Conservation (phyloP, 306 rosid genomes). For the Gynostemma pentaphyllum region DNA sequence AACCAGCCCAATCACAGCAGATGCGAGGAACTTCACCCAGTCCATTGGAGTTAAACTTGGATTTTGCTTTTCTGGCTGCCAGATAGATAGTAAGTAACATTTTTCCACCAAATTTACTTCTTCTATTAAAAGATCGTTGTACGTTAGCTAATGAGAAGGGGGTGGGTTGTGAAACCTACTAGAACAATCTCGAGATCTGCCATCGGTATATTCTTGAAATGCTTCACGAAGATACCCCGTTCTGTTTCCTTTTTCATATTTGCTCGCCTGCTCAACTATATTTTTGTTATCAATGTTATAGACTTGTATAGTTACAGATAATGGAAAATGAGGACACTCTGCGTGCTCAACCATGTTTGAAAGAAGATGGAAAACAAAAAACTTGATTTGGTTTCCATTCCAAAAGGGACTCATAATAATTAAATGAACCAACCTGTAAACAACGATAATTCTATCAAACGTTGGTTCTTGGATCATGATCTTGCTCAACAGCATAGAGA, state of each 20-base stretch:
- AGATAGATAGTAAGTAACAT: neutral
- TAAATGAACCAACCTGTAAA: slow-evolving; percentile 53
- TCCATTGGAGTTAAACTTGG: slow-evolving; percentile 99
- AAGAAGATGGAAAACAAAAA: neutral
- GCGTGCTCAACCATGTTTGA: neutral
- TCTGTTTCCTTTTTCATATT: slow-evolving; percentile 26
- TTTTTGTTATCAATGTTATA: neutral
- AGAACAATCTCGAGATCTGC: slow-evolving; percentile 93
- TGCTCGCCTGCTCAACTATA: slow-evolving; percentile 40
- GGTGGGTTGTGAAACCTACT: slow-evolving; percentile 31
- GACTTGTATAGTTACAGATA: neutral
- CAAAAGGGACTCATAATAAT: neutral
- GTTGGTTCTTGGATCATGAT: slow-evolving; percentile 90
- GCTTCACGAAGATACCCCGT: slow-evolving; percentile 69
- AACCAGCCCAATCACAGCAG: slow-evolving; percentile 86
- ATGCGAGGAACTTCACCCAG: slow-evolving; percentile 75
- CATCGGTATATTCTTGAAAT: slow-evolving; percentile 79
- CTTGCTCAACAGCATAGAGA: slow-evolving; percentile 40
- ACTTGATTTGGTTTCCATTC: neutral
- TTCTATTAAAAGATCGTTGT: neutral
- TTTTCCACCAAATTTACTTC: neutral
- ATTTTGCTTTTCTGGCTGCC: slow-evolving; percentile 90
- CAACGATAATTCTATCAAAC: slow-evolving; percentile 85
- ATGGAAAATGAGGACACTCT: neutral
- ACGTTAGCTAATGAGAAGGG: neutral